Conservation (phyloP, 768 basidiomycete genomes). For the Podaxis carcinomalis region DNA sequence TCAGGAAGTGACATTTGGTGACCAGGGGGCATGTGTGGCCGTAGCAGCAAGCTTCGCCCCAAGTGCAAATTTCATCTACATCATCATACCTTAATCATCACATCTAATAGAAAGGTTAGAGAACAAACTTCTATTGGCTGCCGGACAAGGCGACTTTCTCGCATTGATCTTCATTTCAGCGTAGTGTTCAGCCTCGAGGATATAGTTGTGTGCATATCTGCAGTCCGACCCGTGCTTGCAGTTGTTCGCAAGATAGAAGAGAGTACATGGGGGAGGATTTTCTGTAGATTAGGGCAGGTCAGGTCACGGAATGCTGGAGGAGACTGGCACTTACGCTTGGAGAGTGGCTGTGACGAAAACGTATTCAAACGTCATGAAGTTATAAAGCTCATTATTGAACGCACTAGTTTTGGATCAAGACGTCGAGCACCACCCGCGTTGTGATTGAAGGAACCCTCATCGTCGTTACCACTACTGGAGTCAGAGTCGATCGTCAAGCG, state of each 20-base stretch:
- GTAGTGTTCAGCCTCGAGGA: constrained; percentile 50
- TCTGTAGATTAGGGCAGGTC: constrained; percentile 32
- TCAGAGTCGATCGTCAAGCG: background rate
- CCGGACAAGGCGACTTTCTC: constrained; percentile 58
- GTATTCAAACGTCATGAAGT: constrained; percentile 11
- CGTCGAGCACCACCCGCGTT: constrained; percentile 28
- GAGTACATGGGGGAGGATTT: constrained; percentile 61
- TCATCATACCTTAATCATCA: background rate
- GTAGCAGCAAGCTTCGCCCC: constrained; percentile 59
- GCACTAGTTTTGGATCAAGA: constrained; percentile 49
- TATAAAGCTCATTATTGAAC: constrained; percentile 9
- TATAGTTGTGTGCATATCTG: constrained; percentile 60
- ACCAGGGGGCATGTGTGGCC: constrained; percentile 46
- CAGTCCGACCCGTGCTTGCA: constrained; percentile 59
- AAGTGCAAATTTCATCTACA: constrained; percentile 51
- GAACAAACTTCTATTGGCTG: constrained; percentile 48
- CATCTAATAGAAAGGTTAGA: too few relatives aligned
- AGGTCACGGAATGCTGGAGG: constrained; percentile 3
- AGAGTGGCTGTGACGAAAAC: constrained; percentile 40
- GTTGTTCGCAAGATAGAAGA: constrained; percentile 54
- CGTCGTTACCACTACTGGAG: background rate
- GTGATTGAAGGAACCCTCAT: constrained; percentile 15
- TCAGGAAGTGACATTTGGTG: constrained; percentile 42
- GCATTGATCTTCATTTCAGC: constrained; percentile 51
- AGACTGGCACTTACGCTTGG: constrained; percentile 47